Conservation (phyloP, 768 basidiomycete genomes). For the Mycena olivaceomarginata region DNA sequence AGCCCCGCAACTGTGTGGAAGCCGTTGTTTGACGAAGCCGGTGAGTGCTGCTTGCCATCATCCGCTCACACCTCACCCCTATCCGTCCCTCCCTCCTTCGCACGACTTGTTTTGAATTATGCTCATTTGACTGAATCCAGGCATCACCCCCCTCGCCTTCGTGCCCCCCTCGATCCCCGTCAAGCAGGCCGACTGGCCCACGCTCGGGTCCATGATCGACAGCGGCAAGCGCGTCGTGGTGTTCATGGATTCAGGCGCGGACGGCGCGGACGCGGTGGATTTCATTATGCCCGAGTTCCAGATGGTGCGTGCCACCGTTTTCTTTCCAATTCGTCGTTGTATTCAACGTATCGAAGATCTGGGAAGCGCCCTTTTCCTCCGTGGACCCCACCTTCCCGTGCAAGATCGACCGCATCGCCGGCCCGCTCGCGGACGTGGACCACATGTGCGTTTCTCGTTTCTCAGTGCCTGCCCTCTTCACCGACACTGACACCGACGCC, state of each 20-base stretch:
- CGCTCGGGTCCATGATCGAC: neutral
- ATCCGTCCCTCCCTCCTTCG: neutral
- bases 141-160: constrained; percentile 67
- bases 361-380: constrained; percentile 64
- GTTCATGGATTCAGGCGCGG: constrained; percentile 57
- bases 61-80: neutral
- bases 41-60: constrained; percentile 48
- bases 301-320: constrained; percentile 50
- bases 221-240: constrained; percentile 3
- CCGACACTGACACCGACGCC: neutral
- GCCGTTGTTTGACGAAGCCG: constrained; percentile 70
- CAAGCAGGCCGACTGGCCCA: constrained; percentile 63
- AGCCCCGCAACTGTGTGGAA: constrained; percentile 70
- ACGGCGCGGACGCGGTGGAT: constrained; percentile 49
- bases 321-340: neutral
- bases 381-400: constrained; percentile 64
- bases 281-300: constrained; percentile 64
- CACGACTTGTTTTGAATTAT: neutral
- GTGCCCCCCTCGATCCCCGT: constrained; percentile 67
- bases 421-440: constrained; percentile 56
- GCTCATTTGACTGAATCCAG: constrained; percentile 44
- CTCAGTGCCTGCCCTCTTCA: too few species aligned
- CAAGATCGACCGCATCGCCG: constrained; percentile 60
- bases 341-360: constrained; percentile 51
- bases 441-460: constrained; percentile 51